phyloP scores from a whole-genome alignment of 768 basidiomycete genomes.

The Russula dissimulans region DNA sequence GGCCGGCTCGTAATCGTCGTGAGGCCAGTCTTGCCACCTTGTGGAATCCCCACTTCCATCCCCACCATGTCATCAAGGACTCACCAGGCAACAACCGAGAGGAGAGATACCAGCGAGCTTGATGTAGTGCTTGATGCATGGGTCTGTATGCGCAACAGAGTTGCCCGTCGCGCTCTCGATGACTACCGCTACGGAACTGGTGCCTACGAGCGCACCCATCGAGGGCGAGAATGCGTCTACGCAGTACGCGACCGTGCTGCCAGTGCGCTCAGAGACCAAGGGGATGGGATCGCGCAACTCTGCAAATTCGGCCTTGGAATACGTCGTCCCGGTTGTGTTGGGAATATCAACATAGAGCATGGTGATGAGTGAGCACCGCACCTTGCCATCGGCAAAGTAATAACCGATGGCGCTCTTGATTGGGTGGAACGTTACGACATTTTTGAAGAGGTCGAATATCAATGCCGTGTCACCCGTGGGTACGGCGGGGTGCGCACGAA shows the following conservation, averaged over 20 bases:
- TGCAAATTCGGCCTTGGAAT: constrained; percentile 87
- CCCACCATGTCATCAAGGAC: no score
- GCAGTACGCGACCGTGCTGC: constrained; percentile 69
- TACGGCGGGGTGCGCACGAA: no score
- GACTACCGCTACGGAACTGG: constrained; percentile 74
- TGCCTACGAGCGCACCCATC: constrained; percentile 73
- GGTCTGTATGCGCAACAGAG: constrained; percentile 37
- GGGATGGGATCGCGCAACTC: constrained; percentile 77
- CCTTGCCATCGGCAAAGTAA: no score
- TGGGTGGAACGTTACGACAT: constrained; percentile 69
- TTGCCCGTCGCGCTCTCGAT: constrained; percentile 80
- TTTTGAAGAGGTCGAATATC: constrained; percentile 80
- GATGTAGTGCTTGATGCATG: no score
- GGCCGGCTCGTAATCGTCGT: constrained; percentile 64
- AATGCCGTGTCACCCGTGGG: constrained; percentile 57
- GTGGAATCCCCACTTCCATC: no score
- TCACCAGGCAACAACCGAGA: no score
- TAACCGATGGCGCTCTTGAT: constrained; percentile 51
- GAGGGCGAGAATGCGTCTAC: constrained; percentile 75
- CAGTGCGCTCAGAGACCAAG: constrained; percentile 65
- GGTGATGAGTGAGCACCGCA: neutral
- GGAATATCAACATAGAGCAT: constrained; percentile 87
- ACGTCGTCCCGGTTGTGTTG: constrained; percentile 59
- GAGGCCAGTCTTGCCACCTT: constrained; percentile 84
- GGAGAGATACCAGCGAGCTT: no score